A percentile compares a stretch with the other conserved stretches of the same genome.
phyloP scores from a whole-genome alignment of 805 yeast species.

The Diddensiella caesifluorescens region DNA sequence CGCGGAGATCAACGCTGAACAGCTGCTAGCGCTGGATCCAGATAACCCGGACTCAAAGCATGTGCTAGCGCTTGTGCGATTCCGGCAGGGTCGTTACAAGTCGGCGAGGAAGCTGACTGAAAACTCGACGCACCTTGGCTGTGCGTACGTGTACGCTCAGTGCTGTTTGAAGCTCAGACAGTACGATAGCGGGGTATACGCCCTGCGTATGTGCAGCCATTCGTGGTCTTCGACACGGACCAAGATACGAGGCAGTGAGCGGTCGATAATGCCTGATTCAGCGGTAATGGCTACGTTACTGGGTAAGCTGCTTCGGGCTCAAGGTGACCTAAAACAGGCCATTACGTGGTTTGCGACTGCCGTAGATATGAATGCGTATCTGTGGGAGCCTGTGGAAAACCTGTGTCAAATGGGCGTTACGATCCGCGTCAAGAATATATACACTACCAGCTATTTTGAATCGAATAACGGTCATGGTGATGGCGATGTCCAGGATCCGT shows the following conservation, averaged over 20 bases:
- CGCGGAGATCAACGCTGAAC: slow-evolving; percentile 84
- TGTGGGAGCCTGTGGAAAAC: slow-evolving; percentile 82
- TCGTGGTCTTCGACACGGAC: slow-evolving; percentile 11
- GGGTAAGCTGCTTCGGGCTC: slow-evolving; percentile 59
- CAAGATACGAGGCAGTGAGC: slow-evolving; percentile 12
- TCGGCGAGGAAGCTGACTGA: slow-evolving; percentile 51
- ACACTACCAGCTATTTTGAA: slow-evolving; percentile 16
- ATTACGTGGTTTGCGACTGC: slow-evolving; percentile 64
- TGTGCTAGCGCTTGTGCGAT: slow-evolving; percentile 63
- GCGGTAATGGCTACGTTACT: slow-evolving; percentile 62
- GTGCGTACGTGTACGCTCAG: slow-evolving; percentile 68
- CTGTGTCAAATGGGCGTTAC: slow-evolving; percentile 68
- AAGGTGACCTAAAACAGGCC: slow-evolving; percentile 60
- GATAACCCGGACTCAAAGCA: slow-evolving; percentile 56
- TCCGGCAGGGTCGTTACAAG: slow-evolving; percentile 52
- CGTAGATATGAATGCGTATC: slow-evolving; percentile 65
- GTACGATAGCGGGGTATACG: slow-evolving; percentile 58
- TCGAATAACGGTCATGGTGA: neutral
- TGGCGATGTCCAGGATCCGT: slow-evolving; percentile 11
- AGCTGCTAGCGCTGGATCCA: slow-evolving; percentile 61
- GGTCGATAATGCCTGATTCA: slow-evolving; percentile 50
- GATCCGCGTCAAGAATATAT: slow-evolving; percentile 47
- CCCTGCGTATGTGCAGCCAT: slow-evolving; percentile 32
- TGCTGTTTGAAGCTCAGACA: slow-evolving; percentile 53
- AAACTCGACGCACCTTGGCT: slow-evolving; percentile 57